Base-by-base conservation (phyloP, 225 moss, liverwort and hornwort genomes). In the Takakia lepidozioides region DNA sequence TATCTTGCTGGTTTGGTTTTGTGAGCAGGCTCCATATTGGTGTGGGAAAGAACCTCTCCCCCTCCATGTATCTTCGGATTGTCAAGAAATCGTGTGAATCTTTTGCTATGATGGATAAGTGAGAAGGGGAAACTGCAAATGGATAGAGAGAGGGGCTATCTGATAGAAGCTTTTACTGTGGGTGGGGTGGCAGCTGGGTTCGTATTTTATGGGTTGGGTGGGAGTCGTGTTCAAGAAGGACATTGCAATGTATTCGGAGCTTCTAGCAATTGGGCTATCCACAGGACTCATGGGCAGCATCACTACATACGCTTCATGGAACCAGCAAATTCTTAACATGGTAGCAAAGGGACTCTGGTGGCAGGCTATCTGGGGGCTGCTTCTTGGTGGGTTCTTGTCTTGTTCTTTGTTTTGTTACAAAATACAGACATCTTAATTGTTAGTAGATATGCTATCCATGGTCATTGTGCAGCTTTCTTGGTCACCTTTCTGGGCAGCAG, bases 231-330 rank as follows among this genome's bases (percentile, higher is more conserved):
- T 78, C 57, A 87, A 91, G 71, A 83, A 67, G 57, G 82, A 91
- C 59, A 83, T 98, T 22, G 63, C 73, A 47, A 25, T 46, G 30
- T 87, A 65, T 71, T 98, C 90, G 1, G 98, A 91, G 36, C 56
- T 78, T 20, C 57, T 98, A 52, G 78, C 82, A 19, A 61, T 98
- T 45, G 98, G 98, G 48, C 75, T 98, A 52, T 85, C 98, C 20
- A 91, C 98, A 37, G 98, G 98, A 22, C 83, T 98, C 29, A 91
- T 98, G 98, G 98, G 98, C 59, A 87, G 91, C 57, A 91, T 98
- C 32, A 98, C 98, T 3, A 98, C 91, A 1, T 98, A 85, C 61
- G 83, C 85, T 41, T 70, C 85, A 13, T 91, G 90, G 98, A 81
- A 82, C 56, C 85, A 91, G 68, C 59, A 75, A 43, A 75, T 81